phyloP scores from a whole-genome alignment of 148 eudicot species.

The Polygonum maritimum region DNA sequence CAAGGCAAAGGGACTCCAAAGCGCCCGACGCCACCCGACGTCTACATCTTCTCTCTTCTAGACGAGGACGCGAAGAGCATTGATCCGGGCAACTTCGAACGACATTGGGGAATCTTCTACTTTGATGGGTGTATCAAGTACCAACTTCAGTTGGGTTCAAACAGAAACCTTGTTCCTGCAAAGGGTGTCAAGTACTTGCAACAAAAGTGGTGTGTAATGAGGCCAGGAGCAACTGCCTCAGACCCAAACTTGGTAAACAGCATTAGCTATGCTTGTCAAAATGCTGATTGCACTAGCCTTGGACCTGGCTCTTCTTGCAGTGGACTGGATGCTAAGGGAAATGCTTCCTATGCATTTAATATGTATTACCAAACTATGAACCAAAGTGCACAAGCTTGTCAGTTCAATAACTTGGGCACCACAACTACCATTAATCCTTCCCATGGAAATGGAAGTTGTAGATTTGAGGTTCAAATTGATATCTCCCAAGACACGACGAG shows the following conservation, averaged over 20 bases:
- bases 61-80: constrained; percentile 88
- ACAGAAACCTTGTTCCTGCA: constrained; percentile 41
- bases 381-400: constrained; percentile 55
- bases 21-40: constrained; percentile 54
- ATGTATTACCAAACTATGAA: constrained; percentile 74
- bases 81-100: constrained; percentile 83
- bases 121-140: constrained; percentile 71
- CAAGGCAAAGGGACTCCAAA: constrained; percentile 84
- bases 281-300: constrained; percentile 82
- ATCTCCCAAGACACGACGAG: constrained; percentile 31
- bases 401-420: constrained; percentile 40
- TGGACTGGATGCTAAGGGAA: constrained; percentile 47
- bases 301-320: constrained; percentile 72
- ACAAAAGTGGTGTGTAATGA: constrained; percentile 74
- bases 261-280: constrained; percentile 55
- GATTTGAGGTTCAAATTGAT: constrained; percentile 67
- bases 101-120: constrained; percentile 90
- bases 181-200: constrained; percentile 61
- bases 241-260: constrained; percentile 39
- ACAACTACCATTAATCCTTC: constrained; percentile 68
- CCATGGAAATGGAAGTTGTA: constrained; percentile 34
- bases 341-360: constrained; percentile 80
- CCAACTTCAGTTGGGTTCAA: constrained; percentile 35
- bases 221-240: constrained; percentile 40
- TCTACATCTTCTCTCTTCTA: constrained; percentile 59